These are phyloP conservation scores for Pestalotiopsis sp. DNA, from an alignment of 2,329 filamentous ascomycete species.

Conservation along the genomic window DNA sequence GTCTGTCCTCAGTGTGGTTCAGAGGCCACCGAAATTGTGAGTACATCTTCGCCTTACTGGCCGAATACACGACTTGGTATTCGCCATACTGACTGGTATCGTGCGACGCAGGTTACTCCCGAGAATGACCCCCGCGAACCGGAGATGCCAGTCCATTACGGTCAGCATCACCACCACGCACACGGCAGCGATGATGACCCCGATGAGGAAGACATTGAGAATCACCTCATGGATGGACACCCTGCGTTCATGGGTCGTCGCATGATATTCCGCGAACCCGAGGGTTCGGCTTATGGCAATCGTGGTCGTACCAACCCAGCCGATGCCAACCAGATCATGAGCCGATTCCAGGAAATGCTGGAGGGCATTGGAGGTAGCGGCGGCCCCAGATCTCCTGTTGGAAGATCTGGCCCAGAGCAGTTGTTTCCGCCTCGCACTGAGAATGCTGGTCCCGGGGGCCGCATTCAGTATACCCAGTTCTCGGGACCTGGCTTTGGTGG, in stretches of 20 bases:
- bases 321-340: conserved; percentile 35
- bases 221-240: conserved; percentile 44
- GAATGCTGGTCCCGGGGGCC: conserved; percentile 18
- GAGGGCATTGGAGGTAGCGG: conserved; percentile 26
- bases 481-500: conserved; percentile 39
- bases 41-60: conserved; percentile 18
- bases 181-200: conserved; percentile 55
- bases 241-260: conserved; percentile 45
- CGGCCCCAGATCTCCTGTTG: conserved; percentile 21
- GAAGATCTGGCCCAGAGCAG: conserved; percentile 28
- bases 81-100: not conserved
- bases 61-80: not conserved
- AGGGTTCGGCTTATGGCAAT: conserved; percentile 17
- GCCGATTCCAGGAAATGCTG: conserved; percentile 41
- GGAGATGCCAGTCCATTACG: conserved; percentile 32
- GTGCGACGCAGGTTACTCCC: conserved; percentile 45
- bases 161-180: conserved; percentile 22
- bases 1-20: conserved; percentile 77
- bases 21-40: conserved; percentile 85
- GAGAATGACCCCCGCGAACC: conserved; percentile 65
- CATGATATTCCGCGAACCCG: conserved; percentile 32
- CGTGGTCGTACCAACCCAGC: conserved; percentile 23
- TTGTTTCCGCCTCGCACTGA: conserved; percentile 21
- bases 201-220: conserved; percentile 62
- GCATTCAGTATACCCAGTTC: conserved; percentile 35